phyloP scores from a whole-genome alignment of 192 early-diverging fungal genomes.

The Backusella parvicylindrica region DNA sequence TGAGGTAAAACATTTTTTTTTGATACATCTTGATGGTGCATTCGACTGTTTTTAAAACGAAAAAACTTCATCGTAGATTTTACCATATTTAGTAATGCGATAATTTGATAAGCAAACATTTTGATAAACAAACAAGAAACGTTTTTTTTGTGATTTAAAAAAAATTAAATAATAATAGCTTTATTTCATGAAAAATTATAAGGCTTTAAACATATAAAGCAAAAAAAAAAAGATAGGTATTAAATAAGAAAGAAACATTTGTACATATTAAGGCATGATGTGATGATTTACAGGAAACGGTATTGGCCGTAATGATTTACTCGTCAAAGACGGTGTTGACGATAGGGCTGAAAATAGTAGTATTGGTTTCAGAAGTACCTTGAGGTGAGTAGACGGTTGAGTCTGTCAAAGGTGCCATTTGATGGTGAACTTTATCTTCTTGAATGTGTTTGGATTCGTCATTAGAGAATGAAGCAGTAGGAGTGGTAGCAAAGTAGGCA shows the following conservation, averaged over 20 bases:
- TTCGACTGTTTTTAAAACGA: no score
- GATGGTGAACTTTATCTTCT: conserved; percentile 13
- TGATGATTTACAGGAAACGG: neutral
- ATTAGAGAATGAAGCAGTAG: neutral
- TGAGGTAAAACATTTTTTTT: no score
- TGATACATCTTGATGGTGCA: no score
- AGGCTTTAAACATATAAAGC: neutral
- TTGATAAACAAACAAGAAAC: neutral
- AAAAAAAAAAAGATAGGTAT: neutral
- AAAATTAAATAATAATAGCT: neutral
- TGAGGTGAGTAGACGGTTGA: conserved; percentile 17
- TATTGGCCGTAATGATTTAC: neutral
- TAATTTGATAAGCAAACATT: neutral
- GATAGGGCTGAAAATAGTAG: neutral
- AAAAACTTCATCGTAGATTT: neutral
- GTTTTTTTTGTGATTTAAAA: neutral
- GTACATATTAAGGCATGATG: conserved; percentile 2
- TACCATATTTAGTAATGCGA: neutral
- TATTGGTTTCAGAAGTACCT: neutral
- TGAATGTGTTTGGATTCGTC: neutral
- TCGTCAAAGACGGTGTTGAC: conserved; percentile 16
- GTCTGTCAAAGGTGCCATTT: conserved; percentile 16
- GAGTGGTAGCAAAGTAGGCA: neutral
- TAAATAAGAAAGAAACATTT: neutral
- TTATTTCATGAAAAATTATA: neutral